Base-by-base conservation (phyloP, 805 yeast species). In the Tetrapisispora namnaoensis region DNA sequence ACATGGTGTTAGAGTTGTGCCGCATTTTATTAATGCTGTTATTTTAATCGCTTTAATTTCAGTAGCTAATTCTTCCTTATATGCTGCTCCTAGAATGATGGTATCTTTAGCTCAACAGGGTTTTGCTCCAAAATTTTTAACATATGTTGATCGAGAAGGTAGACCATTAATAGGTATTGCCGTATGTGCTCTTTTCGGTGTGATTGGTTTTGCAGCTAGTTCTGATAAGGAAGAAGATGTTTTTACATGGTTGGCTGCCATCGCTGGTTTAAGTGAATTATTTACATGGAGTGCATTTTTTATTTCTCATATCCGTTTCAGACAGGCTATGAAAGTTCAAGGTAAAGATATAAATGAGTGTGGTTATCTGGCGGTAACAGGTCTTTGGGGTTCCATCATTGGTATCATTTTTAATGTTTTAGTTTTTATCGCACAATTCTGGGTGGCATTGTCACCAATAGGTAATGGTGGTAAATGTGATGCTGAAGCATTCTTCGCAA, bases 11-110 rank as follows among this genome's bases (percentile, higher is more conserved):
- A 70, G 69, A 46, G 84, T 79, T 41, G 72, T 83, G 44, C 90
- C 90, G 41, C 79, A 82, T 47, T 78, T 84, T 53, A 82, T 84
- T 70, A 84, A 84, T 61, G 86, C 80, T 20, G 87, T 83, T 42
- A 82, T 84, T 55, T 70, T 84, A 68, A 66, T 83, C 49, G 82
- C 90, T 7, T 86, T 84, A 22, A 66, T 83, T 47, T 83, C 89
- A 7, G 90, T 83, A 48, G 89, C 88, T 57, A 84, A 83, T 70
- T 79, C 88, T 28, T 79, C 90, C 1, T 78, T 83, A 42, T 84
- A 75, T 62, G 86, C 83, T 17, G 77, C 83, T 51, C 82, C 89
- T 47, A 77, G 91, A 73, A 74, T 87, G 11, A 62, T 84, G 51
- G 81, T 80, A 51, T 76, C 86, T 28, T 69, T 84, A 58, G 82